phyloP scores from a whole-genome alignment of 176 grass and related monocot genomes.

The Musa troglodytarum region DNA sequence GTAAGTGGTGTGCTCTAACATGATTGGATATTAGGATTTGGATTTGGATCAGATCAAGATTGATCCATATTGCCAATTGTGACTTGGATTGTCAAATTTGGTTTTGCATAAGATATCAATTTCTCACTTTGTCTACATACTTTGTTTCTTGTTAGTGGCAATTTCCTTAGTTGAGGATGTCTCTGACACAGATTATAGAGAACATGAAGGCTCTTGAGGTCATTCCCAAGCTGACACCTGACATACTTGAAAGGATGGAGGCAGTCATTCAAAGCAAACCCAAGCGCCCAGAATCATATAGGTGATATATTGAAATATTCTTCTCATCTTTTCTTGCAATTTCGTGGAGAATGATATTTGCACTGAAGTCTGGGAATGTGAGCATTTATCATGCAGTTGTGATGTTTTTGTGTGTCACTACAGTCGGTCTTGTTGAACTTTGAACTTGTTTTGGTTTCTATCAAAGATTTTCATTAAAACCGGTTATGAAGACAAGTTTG shows the following conservation, averaged over 20 bases:
- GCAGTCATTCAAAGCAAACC: constrained; percentile 79
- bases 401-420: not conserved
- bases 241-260: constrained; percentile 81
- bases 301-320: constrained; percentile 25
- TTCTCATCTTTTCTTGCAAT: not conserved
- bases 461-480: too few species aligned
- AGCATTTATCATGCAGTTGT: not conserved
- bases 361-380: not conserved
- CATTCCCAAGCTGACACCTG: constrained; percentile 66
- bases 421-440: not conserved
- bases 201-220: constrained; percentile 94
- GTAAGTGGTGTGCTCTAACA: too few species aligned
- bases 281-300: constrained; percentile 80
- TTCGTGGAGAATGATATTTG: not conserved
- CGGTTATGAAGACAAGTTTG: too few species aligned
- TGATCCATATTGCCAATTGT: too few species aligned
- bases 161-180: not conserved
- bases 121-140: too few species aligned
- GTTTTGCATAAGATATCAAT: too few species aligned
- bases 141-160: not conserved
- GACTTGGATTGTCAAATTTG: too few species aligned
- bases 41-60: too few species aligned
- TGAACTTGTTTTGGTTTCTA: not conserved
- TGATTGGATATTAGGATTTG: too few species aligned
- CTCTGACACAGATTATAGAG: constrained; percentile 61